phyloP scores from a whole-genome alignment of 225 moss, liverwort and hornwort genomes.

The Neckera pumila region DNA sequence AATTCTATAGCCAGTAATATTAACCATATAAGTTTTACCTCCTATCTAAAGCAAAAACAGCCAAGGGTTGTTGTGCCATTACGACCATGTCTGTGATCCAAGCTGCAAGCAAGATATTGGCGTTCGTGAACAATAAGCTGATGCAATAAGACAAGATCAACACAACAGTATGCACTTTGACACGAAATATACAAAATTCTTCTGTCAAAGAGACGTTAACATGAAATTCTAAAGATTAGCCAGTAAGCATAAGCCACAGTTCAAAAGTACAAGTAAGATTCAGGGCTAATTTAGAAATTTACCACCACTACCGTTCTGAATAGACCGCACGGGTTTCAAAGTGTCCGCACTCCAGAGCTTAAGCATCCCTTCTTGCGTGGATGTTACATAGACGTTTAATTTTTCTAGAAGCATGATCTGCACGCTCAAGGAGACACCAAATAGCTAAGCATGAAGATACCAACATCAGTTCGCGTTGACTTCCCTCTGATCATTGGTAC shows the following conservation, averaged over 20 bases:
- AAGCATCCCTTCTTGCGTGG: constrained; percentile 70
- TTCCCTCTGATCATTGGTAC: background rate
- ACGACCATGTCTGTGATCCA: constrained; percentile 91
- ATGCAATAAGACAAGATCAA: background rate
- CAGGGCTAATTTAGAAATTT: background rate
- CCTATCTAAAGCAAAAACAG: constrained; percentile 77
- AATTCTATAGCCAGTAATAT: background rate
- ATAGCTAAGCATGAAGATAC: background rate
- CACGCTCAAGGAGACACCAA: background rate
- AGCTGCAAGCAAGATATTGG: constrained; percentile 27
- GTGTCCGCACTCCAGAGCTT: constrained; percentile 80
- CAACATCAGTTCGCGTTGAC: background rate
- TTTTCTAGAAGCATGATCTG: constrained; percentile 69
- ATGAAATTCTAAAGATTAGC: background rate
- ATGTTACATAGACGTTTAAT: constrained; percentile 62
- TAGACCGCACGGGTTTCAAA: constrained; percentile 46
- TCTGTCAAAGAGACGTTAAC: background rate
- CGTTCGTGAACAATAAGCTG: background rate
- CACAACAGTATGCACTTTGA: background rate
- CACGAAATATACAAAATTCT: background rate
- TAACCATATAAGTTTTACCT: constrained; percentile 26
- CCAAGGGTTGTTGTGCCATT: constrained; percentile 84
- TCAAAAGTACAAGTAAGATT: background rate
- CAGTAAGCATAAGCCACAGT: background rate
- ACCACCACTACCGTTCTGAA: constrained; percentile 79